Base-by-base conservation (phyloP, 1,284 basidiomycete species). In the Leccinum subatratum region DNA sequence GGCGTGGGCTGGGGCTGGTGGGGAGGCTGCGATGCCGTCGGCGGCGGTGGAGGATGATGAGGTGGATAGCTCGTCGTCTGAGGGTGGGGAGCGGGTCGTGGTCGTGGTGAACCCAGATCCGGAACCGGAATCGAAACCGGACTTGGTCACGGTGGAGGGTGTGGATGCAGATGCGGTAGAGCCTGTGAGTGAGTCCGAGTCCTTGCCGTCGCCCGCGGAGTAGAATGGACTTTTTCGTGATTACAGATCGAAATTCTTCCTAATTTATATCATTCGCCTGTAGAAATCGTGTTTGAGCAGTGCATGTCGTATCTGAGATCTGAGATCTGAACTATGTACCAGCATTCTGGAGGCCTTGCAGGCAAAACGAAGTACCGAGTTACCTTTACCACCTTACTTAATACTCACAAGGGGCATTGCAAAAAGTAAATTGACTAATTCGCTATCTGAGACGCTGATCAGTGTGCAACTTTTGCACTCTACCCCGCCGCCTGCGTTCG, bases 401-500 rank as follows among this genome's bases (percentile, higher is more conserved):
- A 25, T 30, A 30, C 28, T 30, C 28, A 30, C 28, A 30, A 30
- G 28, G 6, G 28, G 28, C 28, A 30, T 7, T 30, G 28, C 28
- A 30, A 34, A 34, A 34, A 6, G 28, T 30, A 30, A 7, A 34
- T 37, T 12, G 34, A 37, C 0, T 37, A 37, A 37, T 37, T 37
- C 34, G 0, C 1, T 12, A 1, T 37, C 34, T 37, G 0, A 37
- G 12, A 37, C 34, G 12, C 34, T 37, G 34, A 34, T 25, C 25
- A 12, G 0, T 37, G 34, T 37, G 1, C 34, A 37, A 48, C 45
- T 48, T 20, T 12, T 11, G 48, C 18, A 51, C 0, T 51, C 63
- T 34, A 85, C 6, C 87, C 87, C 11, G 83, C 85, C 9, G 86
- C 86, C 70, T 88, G 87, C 4, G 86, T 81, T 73, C 88, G 81